These are phyloP conservation scores for Moesziomyces parantarcticus DNA, from an alignment of 1,284 basidiomycete genomes.

Conservation along the genomic window DNA sequence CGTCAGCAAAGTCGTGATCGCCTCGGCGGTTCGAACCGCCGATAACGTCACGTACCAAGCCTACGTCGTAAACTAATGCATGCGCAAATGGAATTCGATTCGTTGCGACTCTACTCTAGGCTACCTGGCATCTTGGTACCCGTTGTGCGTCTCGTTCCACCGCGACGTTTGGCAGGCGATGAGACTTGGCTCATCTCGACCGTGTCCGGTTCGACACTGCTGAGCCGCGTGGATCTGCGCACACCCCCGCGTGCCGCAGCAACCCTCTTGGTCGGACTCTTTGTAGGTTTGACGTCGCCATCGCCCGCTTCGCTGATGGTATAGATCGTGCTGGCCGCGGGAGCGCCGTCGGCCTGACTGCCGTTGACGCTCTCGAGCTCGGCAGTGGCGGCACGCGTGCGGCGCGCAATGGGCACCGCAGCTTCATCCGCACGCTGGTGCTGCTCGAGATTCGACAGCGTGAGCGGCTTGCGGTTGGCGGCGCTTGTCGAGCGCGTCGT, in stretches of 20 bases:
- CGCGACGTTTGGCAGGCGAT: conserved; percentile 24
- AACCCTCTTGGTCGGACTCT: conserved; percentile 8
- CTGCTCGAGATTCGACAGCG: conserved; percentile 43
- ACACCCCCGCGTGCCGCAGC: conserved; percentile 4
- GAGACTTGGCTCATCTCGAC: conserved; percentile 10
- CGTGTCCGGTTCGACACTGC: conserved; percentile 31
- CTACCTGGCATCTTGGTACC: conserved; percentile 32
- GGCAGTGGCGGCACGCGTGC: conserved; percentile 44
- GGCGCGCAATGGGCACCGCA: conserved; percentile 31
- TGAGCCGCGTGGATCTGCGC: conserved; percentile 35
- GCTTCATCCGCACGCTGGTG: conserved; percentile 8
- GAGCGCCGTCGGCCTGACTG: conserved; percentile 11
- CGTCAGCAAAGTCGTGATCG: conserved; percentile 39
- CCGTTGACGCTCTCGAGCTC: conserved; percentile 32
- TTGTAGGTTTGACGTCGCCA: conserved; percentile 3
- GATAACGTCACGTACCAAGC: conserved; percentile 32
- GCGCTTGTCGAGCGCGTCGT: conserved; percentile 37
- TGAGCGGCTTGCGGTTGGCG: conserved; percentile 44
- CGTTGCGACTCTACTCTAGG: conserved; percentile 17
- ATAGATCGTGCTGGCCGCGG: conserved; percentile 41
- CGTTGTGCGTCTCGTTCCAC: not conserved
- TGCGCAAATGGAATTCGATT: not conserved
- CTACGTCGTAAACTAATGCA: conserved; percentile 31
- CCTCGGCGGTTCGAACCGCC: conserved; percentile 25
- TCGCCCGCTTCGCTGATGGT: conserved; percentile 45